Evolutionary conservation across 441 rosid genomes (phyloP), one percentile per base, ranked within the genome.

Genomic region (Mallotus japonicus): DNA sequence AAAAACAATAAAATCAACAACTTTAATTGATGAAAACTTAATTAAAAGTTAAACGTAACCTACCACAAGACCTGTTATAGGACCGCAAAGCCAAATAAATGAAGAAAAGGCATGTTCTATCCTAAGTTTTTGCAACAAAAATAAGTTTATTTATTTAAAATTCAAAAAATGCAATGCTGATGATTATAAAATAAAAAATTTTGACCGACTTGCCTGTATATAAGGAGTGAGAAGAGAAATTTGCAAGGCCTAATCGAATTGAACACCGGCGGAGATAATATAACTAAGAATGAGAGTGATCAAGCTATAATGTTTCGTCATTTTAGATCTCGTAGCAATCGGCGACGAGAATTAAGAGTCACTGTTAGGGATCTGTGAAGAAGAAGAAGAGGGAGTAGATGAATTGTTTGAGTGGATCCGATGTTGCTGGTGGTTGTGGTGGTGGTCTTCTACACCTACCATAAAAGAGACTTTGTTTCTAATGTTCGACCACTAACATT

Each of bases 31-130:
- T 34, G 40, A 34, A 34, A 34, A 34, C 1, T 34, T 34, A 34
- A 28, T 34, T 14, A 13, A 51, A 28, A 40, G 11, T 1, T 7
- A 44, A 71, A 64, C 62, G 8, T 7, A 75, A 85, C 90, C 69
- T 95, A 92, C 99, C 97, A 90, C 97, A 75, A 95, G 97, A 71
- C 97, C 99, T 65, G 99, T 90, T 70, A 95, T 90, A 2, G 97
- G 99, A 70, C 99, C 98, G 55, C 99, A 95, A 4, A 95, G 95
- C 98, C 98, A 91, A 79, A 95, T 95, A 77, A 91, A 95, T 5
- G 99, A 95, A 70, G 99, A 92, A 84, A 95, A 95, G 16, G 97
- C 96, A 73, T 95, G 99, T 42, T 83, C 82, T 46, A 91, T 87
- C 66, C 99, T 97, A 70, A 95, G 97, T 20, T 95, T 95, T 97